These are phyloP conservation scores for Ajuga reptans DNA, from an alignment of 305 asterid genomes.

Conservation along the genomic window DNA sequence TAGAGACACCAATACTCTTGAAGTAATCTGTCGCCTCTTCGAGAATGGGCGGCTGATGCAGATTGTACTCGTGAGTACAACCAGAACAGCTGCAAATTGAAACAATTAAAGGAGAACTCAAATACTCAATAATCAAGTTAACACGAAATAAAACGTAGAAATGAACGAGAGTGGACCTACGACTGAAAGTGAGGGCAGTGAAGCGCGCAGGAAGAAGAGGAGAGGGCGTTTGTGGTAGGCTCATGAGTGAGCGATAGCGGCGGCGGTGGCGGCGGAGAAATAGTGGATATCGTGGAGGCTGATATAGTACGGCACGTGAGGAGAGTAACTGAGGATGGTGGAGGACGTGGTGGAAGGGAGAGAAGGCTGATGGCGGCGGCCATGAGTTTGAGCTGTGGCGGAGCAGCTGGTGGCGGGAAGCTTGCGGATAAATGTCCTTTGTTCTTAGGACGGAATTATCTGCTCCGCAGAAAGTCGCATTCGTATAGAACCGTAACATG, in stretches of 20 bases:
- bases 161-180: conserved; percentile 27
- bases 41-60: conserved; percentile 59
- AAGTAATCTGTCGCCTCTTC: conserved; percentile 55
- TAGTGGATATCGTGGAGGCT: conserved; percentile 11
- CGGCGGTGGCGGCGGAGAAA: conserved; percentile 15
- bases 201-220: conserved; percentile 53
- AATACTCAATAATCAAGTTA: conserved; percentile 1
- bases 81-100: conserved; percentile 72
- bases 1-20: conserved; percentile 44
- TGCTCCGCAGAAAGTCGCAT: not conserved
- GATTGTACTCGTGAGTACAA: conserved; percentile 72
- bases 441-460: conserved; percentile 1
- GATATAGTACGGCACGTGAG: conserved; percentile 17
- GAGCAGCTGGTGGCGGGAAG: conserved; percentile 35
- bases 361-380: conserved; percentile 30
- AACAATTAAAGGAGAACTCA: not conserved
- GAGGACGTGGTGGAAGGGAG: conserved; percentile 25
- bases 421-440: conserved; percentile 6
- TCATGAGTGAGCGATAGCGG: conserved; percentile 21
- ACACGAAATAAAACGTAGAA: not conserved
- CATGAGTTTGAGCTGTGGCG: conserved; percentile 25
- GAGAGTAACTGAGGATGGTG: conserved; percentile 20
- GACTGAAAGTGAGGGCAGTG: conserved; percentile 62
- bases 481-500: no score
- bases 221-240: conserved; percentile 22